Base-by-base conservation (phyloP, 2,329 filamentous ascomycete genomes). In the Phoma herbarum region DNA sequence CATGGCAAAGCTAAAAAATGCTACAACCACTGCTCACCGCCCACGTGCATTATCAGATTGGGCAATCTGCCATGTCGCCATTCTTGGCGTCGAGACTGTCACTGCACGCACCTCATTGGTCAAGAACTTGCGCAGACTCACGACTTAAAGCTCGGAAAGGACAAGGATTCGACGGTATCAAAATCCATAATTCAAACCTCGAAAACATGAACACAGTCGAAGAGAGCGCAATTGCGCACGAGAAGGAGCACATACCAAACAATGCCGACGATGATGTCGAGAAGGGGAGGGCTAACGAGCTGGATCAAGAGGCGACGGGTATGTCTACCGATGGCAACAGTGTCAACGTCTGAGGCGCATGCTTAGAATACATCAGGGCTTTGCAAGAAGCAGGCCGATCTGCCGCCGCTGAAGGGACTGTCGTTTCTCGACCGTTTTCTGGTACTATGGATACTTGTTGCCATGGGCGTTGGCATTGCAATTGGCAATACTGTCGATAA, bases 401-500 rank as follows among this genome's bases (percentile, higher is more conserved):
- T 73, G 1, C 68, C 71, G 6, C 73, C 74, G 0, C 48, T 80
- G 39, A 78, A 76, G 66, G 78, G 72, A 3, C 76, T 82, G 26
- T 78, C 76, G 1, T 79, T 78, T 52, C 76, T 82, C 22, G 80
- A 82, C 64, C 73, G 78, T 1, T 79, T 81, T 50, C 75, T 83
- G 16, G 80, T 79, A 4, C 50, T 83, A 31, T 82, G 91, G 91
- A 93, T 94, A 59, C 81, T 94, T 25, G 83, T 94, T 0, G 90
- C 90, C 44, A 95, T 95, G 88, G 82, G 84, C 1, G 77, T 92
- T 8, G 91, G 91, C 3, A 88, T 95, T 42, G 78, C 93, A 1
- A 78, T 94, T 0, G 90, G 90, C 6, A 93, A 93, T 75, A 91
- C 93, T 60, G 89, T 91, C 1, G 83, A 86, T 0, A 80, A 79